Evolutionary conservation across 345 rosid species (phyloP).

Genomic region (Linum tenue): DNA sequence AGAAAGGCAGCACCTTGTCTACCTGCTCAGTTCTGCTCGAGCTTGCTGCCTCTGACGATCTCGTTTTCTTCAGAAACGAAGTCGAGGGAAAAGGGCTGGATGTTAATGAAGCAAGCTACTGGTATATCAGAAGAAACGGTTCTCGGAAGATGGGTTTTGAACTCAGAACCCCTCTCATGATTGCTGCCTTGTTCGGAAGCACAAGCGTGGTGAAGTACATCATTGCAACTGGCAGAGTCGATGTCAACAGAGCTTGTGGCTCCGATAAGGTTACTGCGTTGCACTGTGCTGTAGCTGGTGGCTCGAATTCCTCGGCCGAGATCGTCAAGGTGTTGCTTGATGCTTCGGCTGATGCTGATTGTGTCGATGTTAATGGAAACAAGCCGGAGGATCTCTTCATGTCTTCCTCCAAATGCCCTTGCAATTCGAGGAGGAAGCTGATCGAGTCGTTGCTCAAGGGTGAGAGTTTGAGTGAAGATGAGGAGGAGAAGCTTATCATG

Average conservation of each 20-base stretch:
- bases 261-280: constrained; percentile 77
- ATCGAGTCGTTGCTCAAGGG: constrained; percentile 53
- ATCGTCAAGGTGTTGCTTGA: constrained; percentile 56
- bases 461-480: constrained; percentile 29
- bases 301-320: constrained; percentile 42
- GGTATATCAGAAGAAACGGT: constrained; percentile 77
- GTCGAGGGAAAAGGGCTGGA: constrained; percentile 41
- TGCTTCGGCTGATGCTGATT: constrained; percentile 50
- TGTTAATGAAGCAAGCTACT: constrained; percentile 43
- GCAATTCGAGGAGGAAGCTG: constrained; percentile 40
- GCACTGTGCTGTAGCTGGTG: constrained; percentile 85
- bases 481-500: constrained; percentile 30
- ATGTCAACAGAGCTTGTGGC: constrained; percentile 62
- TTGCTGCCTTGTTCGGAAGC: constrained; percentile 82
- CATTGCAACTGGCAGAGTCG: constrained; percentile 32
- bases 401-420: constrained; percentile 23
- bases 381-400: constrained; percentile 54
- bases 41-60: constrained; percentile 60
- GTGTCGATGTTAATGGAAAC: constrained; percentile 56
- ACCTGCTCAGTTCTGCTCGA: constrained; percentile 59
- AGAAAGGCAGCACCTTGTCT: constrained; percentile 18
- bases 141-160: constrained; percentile 79
- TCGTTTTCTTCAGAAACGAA: constrained; percentile 40
- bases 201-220: constrained; percentile 47
- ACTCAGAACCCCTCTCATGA: constrained; percentile 74